A percentile compares a stretch with the other conserved stretches of the same genome.
Evolutionary conservation across 139 green algal species (phyloP).

Genomic region (Chlamydomonas sp.): DNA sequence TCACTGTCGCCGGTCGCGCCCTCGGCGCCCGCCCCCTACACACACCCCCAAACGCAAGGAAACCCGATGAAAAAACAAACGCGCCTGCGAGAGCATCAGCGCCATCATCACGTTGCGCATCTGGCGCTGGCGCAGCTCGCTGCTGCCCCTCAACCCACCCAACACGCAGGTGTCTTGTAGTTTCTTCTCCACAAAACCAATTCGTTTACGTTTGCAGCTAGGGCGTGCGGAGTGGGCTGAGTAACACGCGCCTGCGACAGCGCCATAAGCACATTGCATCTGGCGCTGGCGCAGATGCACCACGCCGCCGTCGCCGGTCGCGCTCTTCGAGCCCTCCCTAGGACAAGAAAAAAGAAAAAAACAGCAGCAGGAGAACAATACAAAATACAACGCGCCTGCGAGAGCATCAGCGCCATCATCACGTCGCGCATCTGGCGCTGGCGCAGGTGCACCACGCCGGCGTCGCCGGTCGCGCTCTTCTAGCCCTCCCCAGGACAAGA

Average conservation of each 20-base stretch:
- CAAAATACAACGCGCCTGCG: no score
- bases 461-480: constrained; percentile 76
- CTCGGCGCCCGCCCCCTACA: no score
- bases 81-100: constrained; percentile 81
- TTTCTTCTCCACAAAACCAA: no score
- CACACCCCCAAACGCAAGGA: no score
- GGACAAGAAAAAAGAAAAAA: no score
- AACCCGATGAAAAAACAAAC: no score
- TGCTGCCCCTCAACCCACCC: constrained; percentile 63
- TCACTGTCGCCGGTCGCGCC: constrained; percentile 63
- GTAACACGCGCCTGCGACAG: constrained; percentile 76
- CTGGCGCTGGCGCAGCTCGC: constrained; percentile 67
- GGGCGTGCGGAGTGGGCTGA: no score
- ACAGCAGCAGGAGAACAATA: no score
- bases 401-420: constrained; percentile 77
- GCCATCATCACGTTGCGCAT: constrained; percentile 87
- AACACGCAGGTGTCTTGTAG: no score
- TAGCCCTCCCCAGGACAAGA: no score
- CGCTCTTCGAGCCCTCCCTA: constrained; percentile 85
- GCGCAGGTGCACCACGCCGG: constrained; percentile 53
- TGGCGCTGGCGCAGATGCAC: constrained; percentile 64
- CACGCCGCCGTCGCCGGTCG: constrained; percentile 61
- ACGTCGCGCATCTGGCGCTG: constrained; percentile 89
- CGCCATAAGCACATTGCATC: constrained; percentile 83
- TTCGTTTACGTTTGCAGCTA: no score